Evolutionary conservation across 2,329 filamentous ascomycete species (phyloP).

Genomic region (Helicocarpus griseus): DNA sequence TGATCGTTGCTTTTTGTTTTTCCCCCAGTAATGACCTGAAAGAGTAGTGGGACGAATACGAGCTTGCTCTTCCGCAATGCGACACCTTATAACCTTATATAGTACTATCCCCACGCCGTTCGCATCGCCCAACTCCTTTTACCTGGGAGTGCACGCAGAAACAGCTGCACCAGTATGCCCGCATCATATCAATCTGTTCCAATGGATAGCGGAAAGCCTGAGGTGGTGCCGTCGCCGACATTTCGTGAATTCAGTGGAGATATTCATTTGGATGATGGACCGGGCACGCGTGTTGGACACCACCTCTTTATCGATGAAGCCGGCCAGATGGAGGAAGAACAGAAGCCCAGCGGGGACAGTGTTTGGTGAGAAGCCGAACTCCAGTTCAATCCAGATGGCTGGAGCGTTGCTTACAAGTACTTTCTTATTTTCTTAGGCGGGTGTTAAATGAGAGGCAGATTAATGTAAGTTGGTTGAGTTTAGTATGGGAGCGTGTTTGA

Average conservation of each 20-base stretch:
- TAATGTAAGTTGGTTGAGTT: conserved; percentile 17
- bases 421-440: conserved; percentile 21
- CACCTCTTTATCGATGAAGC: conserved; percentile 12
- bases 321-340: conserved; percentile 7
- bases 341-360: conserved; percentile 11
- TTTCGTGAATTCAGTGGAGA: conserved; percentile 8
- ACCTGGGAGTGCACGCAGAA: background rate
- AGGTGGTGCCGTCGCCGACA: conserved; percentile 3
- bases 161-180: background rate
- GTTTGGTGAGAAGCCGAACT: conserved; percentile 11
- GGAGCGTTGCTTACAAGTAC: background rate
- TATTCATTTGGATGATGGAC: conserved; percentile 5
- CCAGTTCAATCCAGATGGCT: background rate
- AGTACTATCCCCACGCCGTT: background rate
- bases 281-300: conserved; percentile 1
- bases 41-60: conserved; percentile 1
- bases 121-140: background rate
- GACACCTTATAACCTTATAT: conserved; percentile 1
- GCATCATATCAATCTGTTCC: background rate
- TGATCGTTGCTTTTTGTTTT: background rate
- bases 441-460: conserved; percentile 34
- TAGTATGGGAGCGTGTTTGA: background rate
- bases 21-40: background rate
- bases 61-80: background rate
- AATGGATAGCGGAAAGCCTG: conserved; percentile 5